A percentile compares a stretch with the other conserved stretches of the same genome.
These are phyloP conservation scores for Wickerhamiella cacticola DNA, from an alignment of 805 yeast genomes.

Conservation along the genomic window DNA sequence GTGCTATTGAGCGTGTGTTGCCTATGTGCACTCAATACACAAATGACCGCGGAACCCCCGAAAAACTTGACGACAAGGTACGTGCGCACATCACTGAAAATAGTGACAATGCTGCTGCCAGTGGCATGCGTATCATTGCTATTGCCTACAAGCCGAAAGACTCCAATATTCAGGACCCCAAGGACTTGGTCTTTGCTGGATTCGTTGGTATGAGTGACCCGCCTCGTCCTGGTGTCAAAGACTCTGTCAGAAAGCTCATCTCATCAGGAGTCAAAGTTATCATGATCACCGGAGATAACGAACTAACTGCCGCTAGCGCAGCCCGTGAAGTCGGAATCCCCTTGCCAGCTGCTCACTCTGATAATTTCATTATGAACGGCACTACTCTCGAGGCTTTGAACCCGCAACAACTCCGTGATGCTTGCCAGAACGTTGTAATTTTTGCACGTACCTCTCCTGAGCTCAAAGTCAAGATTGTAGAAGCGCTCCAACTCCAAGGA, in stretches of 20 bases:
- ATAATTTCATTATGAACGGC: slow-evolving; percentile 68
- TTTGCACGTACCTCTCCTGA: slow-evolving; percentile 36
- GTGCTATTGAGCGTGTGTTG: slow-evolving; percentile 74
- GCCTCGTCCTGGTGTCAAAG: slow-evolving; percentile 76
- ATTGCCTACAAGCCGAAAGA: slow-evolving; percentile 69
- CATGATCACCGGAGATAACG: slow-evolving; percentile 79
- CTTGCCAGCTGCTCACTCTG: slow-evolving; percentile 43
- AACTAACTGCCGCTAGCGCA: slow-evolving; percentile 40
- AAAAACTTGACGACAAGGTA: slow-evolving; percentile 44
- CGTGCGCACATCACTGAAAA: slow-evolving; percentile 37
- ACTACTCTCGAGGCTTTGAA: slow-evolving; percentile 63
- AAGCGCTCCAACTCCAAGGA: slow-evolving; percentile 51
- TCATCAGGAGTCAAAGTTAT: slow-evolving; percentile 95
- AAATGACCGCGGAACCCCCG: slow-evolving; percentile 42
- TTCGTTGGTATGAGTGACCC: slow-evolving; percentile 95
- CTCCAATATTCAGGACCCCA: slow-evolving; percentile 65
- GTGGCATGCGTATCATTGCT: slow-evolving; percentile 78
- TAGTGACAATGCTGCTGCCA: slow-evolving; percentile 56
- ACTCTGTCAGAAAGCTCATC: slow-evolving; percentile 61
- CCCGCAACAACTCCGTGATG: slow-evolving; percentile 60
- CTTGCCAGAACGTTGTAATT: slow-evolving; percentile 65
- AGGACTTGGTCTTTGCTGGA: slow-evolving; percentile 66
- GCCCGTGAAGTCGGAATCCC: slow-evolving; percentile 47
- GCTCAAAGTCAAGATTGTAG: slow-evolving; percentile 40
- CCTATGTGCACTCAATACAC: slow-evolving; percentile 49